These are phyloP conservation scores for Tilletia caries DNA, from an alignment of 1,284 basidiomycete species.

Conservation along the genomic window DNA sequence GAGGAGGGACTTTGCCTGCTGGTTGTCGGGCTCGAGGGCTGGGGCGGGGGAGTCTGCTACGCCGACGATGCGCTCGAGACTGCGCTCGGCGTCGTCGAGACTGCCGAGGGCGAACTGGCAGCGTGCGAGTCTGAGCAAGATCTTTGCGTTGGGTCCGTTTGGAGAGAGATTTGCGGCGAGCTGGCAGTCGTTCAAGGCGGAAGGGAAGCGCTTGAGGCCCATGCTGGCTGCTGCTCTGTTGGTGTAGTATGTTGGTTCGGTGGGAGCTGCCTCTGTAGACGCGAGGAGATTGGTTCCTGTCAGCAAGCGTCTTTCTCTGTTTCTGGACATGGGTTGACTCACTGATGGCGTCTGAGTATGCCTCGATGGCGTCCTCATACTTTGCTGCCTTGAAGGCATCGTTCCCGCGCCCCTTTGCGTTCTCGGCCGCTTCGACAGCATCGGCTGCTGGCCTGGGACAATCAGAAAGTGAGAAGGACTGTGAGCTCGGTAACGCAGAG, in stretches of 20 bases:
- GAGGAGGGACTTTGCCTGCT: slow-evolving; percentile 9
- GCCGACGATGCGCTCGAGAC: slow-evolving; percentile 1
- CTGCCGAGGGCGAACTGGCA: slow-evolving; percentile 47
- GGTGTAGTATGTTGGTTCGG: slow-evolving; percentile 72
- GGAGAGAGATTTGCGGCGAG: slow-evolving; percentile 66
- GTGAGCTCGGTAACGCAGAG: not conserved
- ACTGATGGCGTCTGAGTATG: slow-evolving; percentile 40
- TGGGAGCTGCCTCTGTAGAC: slow-evolving; percentile 62
- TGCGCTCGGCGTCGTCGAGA: slow-evolving; percentile 16
- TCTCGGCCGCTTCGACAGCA: slow-evolving; percentile 32
- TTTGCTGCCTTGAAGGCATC: slow-evolving; percentile 40
- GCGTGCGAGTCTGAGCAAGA: slow-evolving; percentile 36
- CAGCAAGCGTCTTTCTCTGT: not conserved
- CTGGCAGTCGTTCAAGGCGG: slow-evolving; percentile 74
- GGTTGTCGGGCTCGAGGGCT: not conserved
- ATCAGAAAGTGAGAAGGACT: not conserved
- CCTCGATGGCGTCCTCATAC: slow-evolving; percentile 48
- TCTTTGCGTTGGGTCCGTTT: slow-evolving; percentile 36
- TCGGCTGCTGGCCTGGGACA: slow-evolving; percentile 12
- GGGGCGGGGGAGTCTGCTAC: not conserved
- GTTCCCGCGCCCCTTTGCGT: slow-evolving; percentile 51
- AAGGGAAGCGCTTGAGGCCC: slow-evolving; percentile 70
- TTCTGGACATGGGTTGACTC: too few species aligned
- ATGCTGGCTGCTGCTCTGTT: slow-evolving; percentile 84
- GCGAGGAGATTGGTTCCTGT: not conserved